These are phyloP conservation scores for Leccinum incarnatum DNA, from an alignment of 768 basidiomycete genomes.

Conservation along the genomic window DNA sequence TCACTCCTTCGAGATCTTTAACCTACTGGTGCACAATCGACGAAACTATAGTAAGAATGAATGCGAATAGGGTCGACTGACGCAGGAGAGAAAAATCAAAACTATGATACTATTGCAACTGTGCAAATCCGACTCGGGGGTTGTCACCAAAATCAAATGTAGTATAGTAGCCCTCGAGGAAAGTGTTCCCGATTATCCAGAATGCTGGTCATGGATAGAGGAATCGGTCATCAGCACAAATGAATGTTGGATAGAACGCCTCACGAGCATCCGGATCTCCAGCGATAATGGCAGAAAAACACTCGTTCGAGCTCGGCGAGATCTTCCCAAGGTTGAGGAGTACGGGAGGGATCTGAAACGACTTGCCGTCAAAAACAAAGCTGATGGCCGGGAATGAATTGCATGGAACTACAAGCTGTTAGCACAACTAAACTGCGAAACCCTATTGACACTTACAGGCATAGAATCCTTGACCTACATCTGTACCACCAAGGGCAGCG, in stretches of 20 bases:
- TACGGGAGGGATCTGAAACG: not conserved
- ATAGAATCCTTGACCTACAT: no score
- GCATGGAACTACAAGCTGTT: not conserved
- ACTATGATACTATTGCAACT: slow-evolving; percentile 2
- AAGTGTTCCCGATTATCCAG: slow-evolving; percentile 26
- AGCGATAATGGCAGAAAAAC: slow-evolving; percentile 24
- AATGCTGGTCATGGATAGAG: slow-evolving; percentile 8
- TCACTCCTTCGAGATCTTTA: no score
- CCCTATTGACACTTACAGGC: no score
- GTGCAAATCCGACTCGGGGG: slow-evolving; percentile 37
- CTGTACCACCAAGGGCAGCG: no score
- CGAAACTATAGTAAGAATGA: no score
- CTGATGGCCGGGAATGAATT: not conserved
- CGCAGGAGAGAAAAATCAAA: no score
- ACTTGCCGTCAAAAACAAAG: not conserved
- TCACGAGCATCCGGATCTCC: not conserved
- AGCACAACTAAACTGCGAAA: not conserved
- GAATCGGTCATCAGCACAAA: not conserved
- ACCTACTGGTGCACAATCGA: no score
- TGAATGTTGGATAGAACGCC: not conserved
- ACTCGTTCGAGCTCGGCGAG: slow-evolving; percentile 19
- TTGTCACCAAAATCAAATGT: slow-evolving; percentile 35
- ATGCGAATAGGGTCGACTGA: no score
- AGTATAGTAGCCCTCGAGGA: slow-evolving; percentile 44
- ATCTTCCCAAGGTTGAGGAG: slow-evolving; percentile 39